Evolutionary conservation across 176 grass and related monocot genomes (phyloP), one percentile per base, ranked within the genome.

Genomic region (Metroxylon sagu): DNA sequence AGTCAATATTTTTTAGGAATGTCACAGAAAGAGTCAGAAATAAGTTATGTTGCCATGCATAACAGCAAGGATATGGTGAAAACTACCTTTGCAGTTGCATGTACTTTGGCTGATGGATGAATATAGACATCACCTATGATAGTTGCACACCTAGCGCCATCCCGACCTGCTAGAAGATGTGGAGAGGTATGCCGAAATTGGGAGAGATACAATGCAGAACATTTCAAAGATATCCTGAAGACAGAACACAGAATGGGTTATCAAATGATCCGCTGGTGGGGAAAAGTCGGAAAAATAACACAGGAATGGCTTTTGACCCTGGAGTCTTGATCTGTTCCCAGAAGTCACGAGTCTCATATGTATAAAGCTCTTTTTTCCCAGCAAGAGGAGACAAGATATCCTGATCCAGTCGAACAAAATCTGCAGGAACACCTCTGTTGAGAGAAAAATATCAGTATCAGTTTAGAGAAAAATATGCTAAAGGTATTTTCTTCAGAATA

Each of bases 291-390:
- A 16, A 68, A 10, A 30, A 26, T 15, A 15, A 53, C 30, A 52
- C 25, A 21, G 16, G 43, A 48, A 71, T 59, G 16, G 8, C 59
- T 63, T 54, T 78, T 64, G 71, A 98, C 93, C 81, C 93, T 78
- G 93, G 93, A 23, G 93, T 92, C 72, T 98, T 98, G 57, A 98
- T 98, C 60, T 98, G 93, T 82, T 92, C 93, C 93, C 93, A 98
- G 57, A 98, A 98, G 53, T 92, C 84, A 55, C 81, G 81, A 51
- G 93, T 98, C 64, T 92, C 73, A 68, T 82, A 98, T 68, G 88
- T 92, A 59, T 98, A 98, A 29, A 98, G 84, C 71, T 85, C 69
- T 66, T 89, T 98, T 83, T 98, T 98, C 56, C 93, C 93, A 15
- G 88, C 84, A 68, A 88, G 79, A 76, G 93, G 93, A 18, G 93